These are phyloP conservation scores for Penicillium hordei DNA, from an alignment of 2,329 filamentous ascomycete species.

Conservation along the genomic window DNA sequence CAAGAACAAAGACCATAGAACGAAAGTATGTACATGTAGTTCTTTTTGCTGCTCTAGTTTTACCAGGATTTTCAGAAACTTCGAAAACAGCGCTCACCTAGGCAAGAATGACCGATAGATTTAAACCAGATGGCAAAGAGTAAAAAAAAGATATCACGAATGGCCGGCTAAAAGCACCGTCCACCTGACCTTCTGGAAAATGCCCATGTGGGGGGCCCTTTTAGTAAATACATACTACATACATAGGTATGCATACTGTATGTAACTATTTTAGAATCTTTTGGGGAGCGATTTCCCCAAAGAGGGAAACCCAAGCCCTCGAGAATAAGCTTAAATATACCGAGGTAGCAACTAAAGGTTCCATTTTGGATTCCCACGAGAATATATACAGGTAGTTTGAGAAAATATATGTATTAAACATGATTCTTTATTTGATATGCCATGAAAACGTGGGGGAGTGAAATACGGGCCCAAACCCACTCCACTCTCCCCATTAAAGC, in stretches of 20 bases:
- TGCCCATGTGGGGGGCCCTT: not conserved
- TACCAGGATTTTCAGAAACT: not conserved
- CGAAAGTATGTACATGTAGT: not conserved
- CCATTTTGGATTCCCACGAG: too few relatives aligned
- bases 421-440: not conserved
- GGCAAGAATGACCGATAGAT: not conserved
- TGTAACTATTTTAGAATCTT: not conserved
- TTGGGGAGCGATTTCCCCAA: not conserved
- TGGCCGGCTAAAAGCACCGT: not conserved
- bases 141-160: not conserved
- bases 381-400: too few relatives aligned
- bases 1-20: not conserved
- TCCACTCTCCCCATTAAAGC: conserved; percentile 6
- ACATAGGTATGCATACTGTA: not conserved
- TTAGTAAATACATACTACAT: not conserved
- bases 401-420: too few relatives aligned
- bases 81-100: too few relatives aligned
- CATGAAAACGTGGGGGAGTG: conserved; percentile 4
- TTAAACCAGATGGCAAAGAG: not conserved
- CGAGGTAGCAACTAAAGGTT: not conserved
- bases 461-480: conserved; percentile 1
- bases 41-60: not conserved
- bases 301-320: not conserved
- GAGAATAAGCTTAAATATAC: not conserved
- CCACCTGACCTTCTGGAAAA: conserved; percentile 3